Base-by-base conservation (phyloP, 306 rosid genomes). In the Gastrolobium villosum region DNA sequence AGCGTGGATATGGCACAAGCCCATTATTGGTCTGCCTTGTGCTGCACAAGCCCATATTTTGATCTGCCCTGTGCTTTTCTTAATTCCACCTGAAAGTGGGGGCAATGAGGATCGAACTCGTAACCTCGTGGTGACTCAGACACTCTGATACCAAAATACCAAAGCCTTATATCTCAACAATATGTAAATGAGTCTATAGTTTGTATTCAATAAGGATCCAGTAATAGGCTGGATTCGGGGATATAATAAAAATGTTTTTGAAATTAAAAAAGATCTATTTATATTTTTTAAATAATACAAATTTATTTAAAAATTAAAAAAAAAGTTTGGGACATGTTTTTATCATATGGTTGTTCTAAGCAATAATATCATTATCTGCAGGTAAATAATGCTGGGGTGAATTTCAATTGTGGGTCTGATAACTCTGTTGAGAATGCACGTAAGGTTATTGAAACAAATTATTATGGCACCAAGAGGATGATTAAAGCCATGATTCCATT, bases 311-410 rank as follows among this genome's bases (percentile, higher is more conserved):
- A 52, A 52, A 15, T 15, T 0, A 48, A 48, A 45, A 48, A 48
- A 48, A 45, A 48, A 48, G 3, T 55, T 3, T 3, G 4, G 8
- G 32, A 15, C 45, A n/a, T n/a, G 43, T 20, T 28, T 7, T 55
- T 4, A 11, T 39, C 8, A 32, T 13, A 15, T 60, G 43, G 31
- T 77, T 71, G 31, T 77, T 71, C 13, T 77, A 59, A 70, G 50
- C 45, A 54, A 72, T 55, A 28, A 43, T 76, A 66, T 66, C 2
- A 5, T 55, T 48, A 50, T 46, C 5, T 88, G 79, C 89, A 94
- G 98, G 80, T 94, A 56, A 94, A 94, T 32, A 94, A 94, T 41
- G 99, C 99, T 4, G 99, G 91, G 64, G 90, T 94, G 20, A 92
- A 91, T 75, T 88, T 89, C 86, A 92, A 94, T 81, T 63, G 70